phyloP scores from a whole-genome alignment of 73 alveolate genomes.

The Blepharisma stoltei region DNA sequence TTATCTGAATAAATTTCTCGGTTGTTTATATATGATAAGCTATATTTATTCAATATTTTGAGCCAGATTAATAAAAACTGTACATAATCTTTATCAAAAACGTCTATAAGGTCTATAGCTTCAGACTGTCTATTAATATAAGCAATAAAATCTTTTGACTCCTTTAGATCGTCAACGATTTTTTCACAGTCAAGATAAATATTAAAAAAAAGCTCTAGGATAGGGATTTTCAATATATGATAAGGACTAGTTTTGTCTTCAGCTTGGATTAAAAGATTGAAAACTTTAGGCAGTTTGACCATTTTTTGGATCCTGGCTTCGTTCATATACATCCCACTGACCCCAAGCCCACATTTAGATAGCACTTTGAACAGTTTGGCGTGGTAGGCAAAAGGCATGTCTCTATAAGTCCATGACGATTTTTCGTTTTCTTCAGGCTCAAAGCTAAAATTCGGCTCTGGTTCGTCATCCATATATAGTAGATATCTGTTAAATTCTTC shows the following conservation, averaged over 20 bases:
- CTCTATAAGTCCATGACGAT: conserved; percentile 28
- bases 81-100: neutral
- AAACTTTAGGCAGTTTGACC: neutral
- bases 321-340: neutral
- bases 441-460: neutral
- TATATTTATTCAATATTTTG: neutral
- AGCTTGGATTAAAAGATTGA: neutral
- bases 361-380: conserved; percentile 40
- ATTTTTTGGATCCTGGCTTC: conserved; percentile 21
- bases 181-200: conserved; percentile 23
- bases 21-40: neutral
- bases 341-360: neutral
- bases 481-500: conserved; percentile 6
- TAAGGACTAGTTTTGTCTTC: neutral
- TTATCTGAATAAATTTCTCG: neutral
- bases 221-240: neutral
- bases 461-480: conserved; percentile 16
- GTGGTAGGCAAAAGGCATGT: conserved; percentile 52
- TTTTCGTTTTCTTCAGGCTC: neutral
- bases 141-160: neutral
- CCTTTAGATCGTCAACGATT: neutral
- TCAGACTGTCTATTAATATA: neutral
- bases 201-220: neutral
- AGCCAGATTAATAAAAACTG: conserved; percentile 2
- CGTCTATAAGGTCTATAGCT: neutral